Percentiles rank a stretch among this genome's conserved stretches.
Conservation (phyloP, 371 early-diverging fungal species). For the Apophysomyces sp. region DNA sequence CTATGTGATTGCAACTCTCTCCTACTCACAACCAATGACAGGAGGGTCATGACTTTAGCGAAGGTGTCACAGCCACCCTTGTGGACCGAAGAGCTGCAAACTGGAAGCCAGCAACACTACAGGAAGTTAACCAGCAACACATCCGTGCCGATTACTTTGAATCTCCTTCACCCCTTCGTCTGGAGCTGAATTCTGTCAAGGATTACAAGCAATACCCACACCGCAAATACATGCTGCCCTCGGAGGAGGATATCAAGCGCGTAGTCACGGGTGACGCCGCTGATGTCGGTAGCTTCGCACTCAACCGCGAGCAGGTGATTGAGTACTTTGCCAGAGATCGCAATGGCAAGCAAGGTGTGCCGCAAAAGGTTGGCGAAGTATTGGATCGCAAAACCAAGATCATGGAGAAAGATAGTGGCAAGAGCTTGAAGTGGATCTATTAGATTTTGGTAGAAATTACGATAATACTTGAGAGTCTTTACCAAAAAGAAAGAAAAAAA, state of each 20-base stretch:
- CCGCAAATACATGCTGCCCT: slow-evolving; percentile 77
- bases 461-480: too few species aligned
- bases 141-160: slow-evolving; percentile 66
- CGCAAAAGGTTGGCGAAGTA: slow-evolving; percentile 69
- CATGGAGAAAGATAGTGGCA: slow-evolving; percentile 27
- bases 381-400: slow-evolving; percentile 60
- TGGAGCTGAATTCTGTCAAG: slow-evolving; percentile 34
- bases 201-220: slow-evolving; percentile 68
- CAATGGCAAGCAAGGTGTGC: slow-evolving; percentile 70
- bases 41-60: slow-evolving; percentile 79
- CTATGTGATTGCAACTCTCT: too few species aligned
- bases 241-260: slow-evolving; percentile 73
- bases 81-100: slow-evolving; percentile 66
- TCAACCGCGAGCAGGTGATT: slow-evolving; percentile 68
- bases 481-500: too few species aligned
- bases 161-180: slow-evolving; percentile 27
- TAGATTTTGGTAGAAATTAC: slow-evolving; percentile 14
- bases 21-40: slow-evolving; percentile 14
- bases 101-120: slow-evolving; percentile 75
- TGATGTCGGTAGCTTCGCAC: slow-evolving; percentile 55
- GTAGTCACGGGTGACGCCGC: slow-evolving; percentile 66
- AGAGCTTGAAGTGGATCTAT: slow-evolving; percentile 49
- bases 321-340: slow-evolving; percentile 64
- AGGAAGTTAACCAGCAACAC: slow-evolving; percentile 49
- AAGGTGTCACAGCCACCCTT: slow-evolving; percentile 84